Percentiles rank a stretch among this genome's conserved stretches.
These are phyloP conservation scores for Furcasterigmium furcatum DNA, from an alignment of 2,329 filamentous ascomycete species.

Conservation along the genomic window DNA sequence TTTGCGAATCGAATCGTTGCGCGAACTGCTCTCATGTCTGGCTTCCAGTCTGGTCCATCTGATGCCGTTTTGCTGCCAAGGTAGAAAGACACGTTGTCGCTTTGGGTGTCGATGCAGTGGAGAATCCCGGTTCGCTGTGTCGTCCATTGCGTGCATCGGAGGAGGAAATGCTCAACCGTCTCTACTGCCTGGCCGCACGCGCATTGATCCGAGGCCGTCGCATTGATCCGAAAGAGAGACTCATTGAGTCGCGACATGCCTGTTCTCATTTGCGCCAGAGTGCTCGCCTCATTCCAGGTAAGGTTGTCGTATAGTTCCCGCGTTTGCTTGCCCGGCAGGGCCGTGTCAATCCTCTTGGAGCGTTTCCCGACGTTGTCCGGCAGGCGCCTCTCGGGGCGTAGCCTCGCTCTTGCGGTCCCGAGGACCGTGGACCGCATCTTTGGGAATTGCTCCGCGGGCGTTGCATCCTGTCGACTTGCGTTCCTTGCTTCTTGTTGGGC, in stretches of 20 bases:
- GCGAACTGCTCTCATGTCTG: conserved; percentile 21
- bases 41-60: conserved; percentile 19
- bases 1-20: conserved; percentile 24
- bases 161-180: conserved; percentile 11
- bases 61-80: background rate
- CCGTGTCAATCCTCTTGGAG: conserved; percentile 12
- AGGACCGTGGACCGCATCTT: conserved; percentile 1
- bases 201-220: conserved; percentile 4
- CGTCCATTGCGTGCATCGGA: conserved; percentile 14
- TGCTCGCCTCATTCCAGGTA: conserved; percentile 14
- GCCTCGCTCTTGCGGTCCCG: background rate
- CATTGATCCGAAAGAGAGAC: conserved; percentile 9
- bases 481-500: background rate
- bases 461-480: background rate
- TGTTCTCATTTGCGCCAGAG: conserved; percentile 15
- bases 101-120: background rate
- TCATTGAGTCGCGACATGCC: conserved; percentile 13
- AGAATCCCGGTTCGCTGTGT: conserved; percentile 2
- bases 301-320: conserved; percentile 12
- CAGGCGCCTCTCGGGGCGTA: conserved; percentile 2
- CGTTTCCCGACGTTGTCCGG: conserved; percentile 10
- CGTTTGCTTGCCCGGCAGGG: conserved; percentile 12
- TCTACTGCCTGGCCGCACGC: conserved; percentile 15
- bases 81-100: conserved; percentile 1
- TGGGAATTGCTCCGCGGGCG: background rate